These are phyloP conservation scores for Rubia balearica DNA, from an alignment of 305 asterid genomes.

Conservation along the genomic window DNA sequence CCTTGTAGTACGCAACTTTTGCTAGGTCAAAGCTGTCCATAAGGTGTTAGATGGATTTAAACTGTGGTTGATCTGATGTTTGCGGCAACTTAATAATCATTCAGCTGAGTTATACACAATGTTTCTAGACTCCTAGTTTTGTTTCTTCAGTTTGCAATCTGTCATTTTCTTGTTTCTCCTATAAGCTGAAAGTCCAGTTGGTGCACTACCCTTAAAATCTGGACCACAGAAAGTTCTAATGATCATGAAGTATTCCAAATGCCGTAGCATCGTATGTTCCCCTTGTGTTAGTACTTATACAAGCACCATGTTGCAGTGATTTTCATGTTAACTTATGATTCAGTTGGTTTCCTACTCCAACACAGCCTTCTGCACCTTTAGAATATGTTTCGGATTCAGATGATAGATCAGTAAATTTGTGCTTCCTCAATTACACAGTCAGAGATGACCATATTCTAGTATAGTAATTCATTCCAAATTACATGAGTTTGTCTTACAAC, in stretches of 20 bases:
- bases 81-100: too few species aligned
- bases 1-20: background rate
- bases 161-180: background rate
- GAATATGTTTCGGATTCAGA: background rate
- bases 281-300: too few species aligned
- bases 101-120: background rate
- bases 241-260: too few species aligned
- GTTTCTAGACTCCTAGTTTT: background rate
- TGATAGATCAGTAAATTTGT: background rate
- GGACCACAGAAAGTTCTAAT: background rate
- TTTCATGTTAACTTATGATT: background rate
- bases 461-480: background rate
- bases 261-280: too few species aligned
- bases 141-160: background rate
- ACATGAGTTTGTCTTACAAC: background rate
- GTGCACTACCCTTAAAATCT: background rate
- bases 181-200: background rate
- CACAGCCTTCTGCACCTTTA: background rate
- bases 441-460: background rate
- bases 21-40: background rate
- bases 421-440: background rate
- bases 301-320: too few species aligned
- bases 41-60: background rate
- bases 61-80: background rate
- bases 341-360: background rate